Evolutionary conservation across 345 rosid genomes (phyloP), one percentile per base, ranked within the genome.

Genomic region (Toxicodendron radicans): DNA sequence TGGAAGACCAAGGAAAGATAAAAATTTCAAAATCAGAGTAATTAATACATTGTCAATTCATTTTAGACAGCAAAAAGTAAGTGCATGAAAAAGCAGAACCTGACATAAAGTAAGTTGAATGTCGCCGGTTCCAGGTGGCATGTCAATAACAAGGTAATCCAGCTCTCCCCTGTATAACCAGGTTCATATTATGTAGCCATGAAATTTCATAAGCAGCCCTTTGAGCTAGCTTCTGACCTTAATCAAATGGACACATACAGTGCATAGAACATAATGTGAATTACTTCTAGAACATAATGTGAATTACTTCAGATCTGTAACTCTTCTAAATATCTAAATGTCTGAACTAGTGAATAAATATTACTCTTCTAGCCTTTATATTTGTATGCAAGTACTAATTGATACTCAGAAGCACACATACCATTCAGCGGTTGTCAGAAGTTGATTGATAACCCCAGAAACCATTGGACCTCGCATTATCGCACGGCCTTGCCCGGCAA

Each of bases 71-170:
- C 7, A 12, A 51, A 23, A 17, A 60, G 70, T 1, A 18, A 46
- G 72, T 13, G 14, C 18, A 61, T 3, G 56, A 33, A 13, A 64
- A 21, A 78, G 64, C 23, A 54, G 51, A 79, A 95, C 99, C 97
- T 92, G 99, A 86, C 99, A 95, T 80, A 95, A 80, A 51, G 97
- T 92, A 52, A 95, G 92, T 76, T 92, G 99, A 77, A 95, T 95
- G 75, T 95, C 99, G 72, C 99, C 99, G 66, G 99, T 95, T 85
- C 99, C 99, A 10, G 97, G 99, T 21, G 99, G 99, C 99, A 95
- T 95, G 90, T 95, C 99, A 54, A 95, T 88, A 23, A 95, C 87
- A 78, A 95, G 99, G 85, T 95, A 95, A 78, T 95, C 99, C 71
- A 95, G 87, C 89, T 95, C 99, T 78, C 97, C 99, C 99, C 99